Conservation (phyloP, 2,329 filamentous ascomycete species). For the Ceratocystis colombiana region DNA sequence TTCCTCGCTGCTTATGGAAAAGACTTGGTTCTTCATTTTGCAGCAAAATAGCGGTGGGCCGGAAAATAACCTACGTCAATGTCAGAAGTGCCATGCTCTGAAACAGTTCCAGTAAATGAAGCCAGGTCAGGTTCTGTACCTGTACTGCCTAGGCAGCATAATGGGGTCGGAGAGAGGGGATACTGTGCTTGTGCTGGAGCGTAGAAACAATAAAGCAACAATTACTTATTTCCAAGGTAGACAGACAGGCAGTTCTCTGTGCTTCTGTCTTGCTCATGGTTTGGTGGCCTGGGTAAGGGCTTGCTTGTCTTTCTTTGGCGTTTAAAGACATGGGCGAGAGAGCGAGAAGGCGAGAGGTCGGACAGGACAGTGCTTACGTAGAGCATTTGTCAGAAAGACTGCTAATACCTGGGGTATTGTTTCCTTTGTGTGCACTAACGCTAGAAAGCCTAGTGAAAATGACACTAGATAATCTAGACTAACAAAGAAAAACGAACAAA, state of each 20-base stretch:
- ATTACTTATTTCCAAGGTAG: background rate
- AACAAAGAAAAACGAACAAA: too few species aligned
- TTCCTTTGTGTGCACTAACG: too few species aligned
- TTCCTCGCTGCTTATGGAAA: background rate
- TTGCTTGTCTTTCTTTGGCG: too few species aligned
- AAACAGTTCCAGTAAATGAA: background rate
- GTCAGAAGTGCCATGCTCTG: conserved; percentile 14
- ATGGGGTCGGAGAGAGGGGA: background rate
- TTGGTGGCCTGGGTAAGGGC: too few species aligned
- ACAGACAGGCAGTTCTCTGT: background rate
- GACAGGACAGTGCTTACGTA: too few species aligned
- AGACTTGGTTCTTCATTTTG: background rate
- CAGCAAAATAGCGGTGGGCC: conserved; percentile 8
- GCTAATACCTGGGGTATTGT: too few species aligned
- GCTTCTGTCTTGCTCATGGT: background rate
- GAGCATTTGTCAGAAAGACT: too few species aligned
- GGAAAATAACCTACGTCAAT: background rate
- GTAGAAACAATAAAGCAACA: too few species aligned
- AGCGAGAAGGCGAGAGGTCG: too few species aligned
- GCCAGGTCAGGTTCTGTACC: background rate
- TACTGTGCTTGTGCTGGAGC: background rate
- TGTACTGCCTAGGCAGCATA: background rate
- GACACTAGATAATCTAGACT: too few species aligned
- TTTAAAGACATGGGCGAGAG: too few species aligned
- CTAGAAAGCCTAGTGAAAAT: too few species aligned